phyloP scores from a whole-genome alignment of 768 basidiomycete genomes.

The Amanita fuliginea region DNA sequence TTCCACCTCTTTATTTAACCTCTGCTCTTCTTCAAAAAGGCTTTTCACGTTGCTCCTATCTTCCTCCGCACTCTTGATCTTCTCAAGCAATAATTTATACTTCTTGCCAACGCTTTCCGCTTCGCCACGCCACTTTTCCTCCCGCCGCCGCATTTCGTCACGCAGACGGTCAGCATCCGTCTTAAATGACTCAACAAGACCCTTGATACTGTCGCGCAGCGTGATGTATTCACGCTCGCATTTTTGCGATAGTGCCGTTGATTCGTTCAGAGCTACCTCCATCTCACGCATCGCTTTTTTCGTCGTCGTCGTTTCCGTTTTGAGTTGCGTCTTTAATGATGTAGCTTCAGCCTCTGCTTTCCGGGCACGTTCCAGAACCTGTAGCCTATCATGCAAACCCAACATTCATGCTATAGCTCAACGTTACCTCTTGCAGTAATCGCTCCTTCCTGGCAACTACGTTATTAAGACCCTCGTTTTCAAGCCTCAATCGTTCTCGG shows the following conservation, averaged over 20 bases:
- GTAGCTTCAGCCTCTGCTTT: conserved; percentile 75
- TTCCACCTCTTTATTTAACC: conserved; percentile 46
- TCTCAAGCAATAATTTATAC: conserved; percentile 53
- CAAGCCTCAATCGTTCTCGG: conserved; percentile 67
- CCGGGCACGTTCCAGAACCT: conserved; percentile 77
- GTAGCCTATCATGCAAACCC: conserved; percentile 2
- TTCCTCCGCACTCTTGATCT: conserved; percentile 43
- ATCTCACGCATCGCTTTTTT: conserved; percentile 76
- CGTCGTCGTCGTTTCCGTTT: conserved; percentile 56
- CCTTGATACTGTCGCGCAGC: conserved; percentile 65
- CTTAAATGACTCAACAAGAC: conserved; percentile 64
- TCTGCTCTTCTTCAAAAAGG: conserved; percentile 38
- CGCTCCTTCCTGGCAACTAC: conserved; percentile 84
- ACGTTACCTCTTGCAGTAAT: conserved; percentile 66
- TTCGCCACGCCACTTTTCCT: conserved; percentile 59
- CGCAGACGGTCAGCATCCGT: conserved; percentile 58
- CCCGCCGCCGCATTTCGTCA: conserved; percentile 65
- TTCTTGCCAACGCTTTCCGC: conserved; percentile 59
- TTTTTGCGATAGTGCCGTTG: conserved; percentile 67
- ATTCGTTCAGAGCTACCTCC: conserved; percentile 64
- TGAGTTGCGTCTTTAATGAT: conserved; percentile 58
- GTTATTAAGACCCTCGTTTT: conserved; percentile 83
- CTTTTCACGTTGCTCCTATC: conserved; percentile 35
- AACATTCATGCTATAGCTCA: neutral
- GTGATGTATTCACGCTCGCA: conserved; percentile 77